Evolutionary conservation across 2,329 filamentous ascomycete genomes (phyloP), one percentile per base, ranked within the genome.

Genomic region (Fonsecaea nubica): DNA sequence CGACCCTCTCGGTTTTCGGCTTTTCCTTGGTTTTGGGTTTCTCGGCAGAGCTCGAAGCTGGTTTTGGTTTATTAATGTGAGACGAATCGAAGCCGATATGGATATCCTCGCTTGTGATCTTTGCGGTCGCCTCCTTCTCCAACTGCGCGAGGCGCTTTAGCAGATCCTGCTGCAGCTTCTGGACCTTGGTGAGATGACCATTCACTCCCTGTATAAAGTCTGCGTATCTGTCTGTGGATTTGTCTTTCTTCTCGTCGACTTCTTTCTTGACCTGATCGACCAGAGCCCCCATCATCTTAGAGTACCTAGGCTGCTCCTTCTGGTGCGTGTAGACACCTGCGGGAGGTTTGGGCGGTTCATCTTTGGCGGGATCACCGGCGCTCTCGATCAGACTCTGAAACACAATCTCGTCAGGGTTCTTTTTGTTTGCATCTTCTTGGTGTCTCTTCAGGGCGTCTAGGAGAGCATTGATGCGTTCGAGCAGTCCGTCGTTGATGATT

Each of bases 211-310:
- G 85, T 33, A 96, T 83, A 82, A 96, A 97, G 60, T 86, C 89
- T 56, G 86, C 83, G 76, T 91, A 93, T 58, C 91, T 82, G 72
- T 89, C 86, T 21, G 86, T 84, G 0, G 86, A 84, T 35, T 32
- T 53, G 48, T 53, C 58, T 68, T 90, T 88, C 78, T 90, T 90
- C 76, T 93, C 91, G 63, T 93, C 91, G 40, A 97, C 84, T 58
- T 90, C 87, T 71, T 92, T 88, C 79, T 97, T 97, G 50, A 98
- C 93, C 79, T 96, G 91, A 75, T 99, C 95, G 21, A 98, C 86
- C 74, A 99, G 80, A n/a, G 90, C 88, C n/a, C 92, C 92, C 90
- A 99, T 93, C 95, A 99, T 99, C 83, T 96, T 92, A 45, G 92
- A 95, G 76, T 97, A 99, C 13, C 89, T 90, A 0, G 92, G 92